Evolutionary conservation across 2,329 filamentous ascomycete genomes (phyloP).

Genomic region (Phoma sp.): DNA sequence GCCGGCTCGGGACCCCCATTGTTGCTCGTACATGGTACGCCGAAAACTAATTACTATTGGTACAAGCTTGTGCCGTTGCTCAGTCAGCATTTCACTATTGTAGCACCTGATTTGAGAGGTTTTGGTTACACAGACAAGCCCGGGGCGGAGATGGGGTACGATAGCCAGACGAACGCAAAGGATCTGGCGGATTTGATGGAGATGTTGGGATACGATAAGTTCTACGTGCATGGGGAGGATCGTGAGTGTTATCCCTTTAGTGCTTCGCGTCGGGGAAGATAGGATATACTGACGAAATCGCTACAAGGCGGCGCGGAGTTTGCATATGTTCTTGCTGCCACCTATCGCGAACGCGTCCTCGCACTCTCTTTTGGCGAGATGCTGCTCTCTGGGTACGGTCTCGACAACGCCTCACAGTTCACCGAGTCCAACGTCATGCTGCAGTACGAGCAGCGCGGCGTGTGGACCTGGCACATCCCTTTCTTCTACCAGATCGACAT

Average conservation of each 20-base stretch:
- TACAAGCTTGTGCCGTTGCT: conserved; percentile 43
- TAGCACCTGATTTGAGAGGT: conserved; percentile 44
- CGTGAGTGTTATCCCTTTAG: conserved; percentile 13
- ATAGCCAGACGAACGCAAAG: conserved; percentile 38
- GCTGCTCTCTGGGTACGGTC: conserved; percentile 38
- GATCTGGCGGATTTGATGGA: conserved; percentile 45
- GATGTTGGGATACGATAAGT: conserved; percentile 40
- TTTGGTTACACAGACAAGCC: conserved; percentile 48
- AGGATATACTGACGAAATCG: background rate
- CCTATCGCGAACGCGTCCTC: conserved; percentile 40
- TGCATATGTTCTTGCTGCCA: conserved; percentile 42
- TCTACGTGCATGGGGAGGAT: conserved; percentile 45
- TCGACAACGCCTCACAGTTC: conserved; percentile 42
- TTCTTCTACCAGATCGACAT: conserved; percentile 42
- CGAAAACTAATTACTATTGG: conserved; percentile 35
- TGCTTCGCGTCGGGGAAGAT: too few relatives aligned
- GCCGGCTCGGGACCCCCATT: conserved; percentile 13
- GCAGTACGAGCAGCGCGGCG: conserved; percentile 34
- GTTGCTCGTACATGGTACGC: conserved; percentile 17
- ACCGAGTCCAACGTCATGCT: conserved; percentile 36
- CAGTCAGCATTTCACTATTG: conserved; percentile 41
- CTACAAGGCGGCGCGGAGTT: conserved; percentile 39
- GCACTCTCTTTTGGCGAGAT: conserved; percentile 37
- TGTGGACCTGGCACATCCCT: conserved; percentile 45
- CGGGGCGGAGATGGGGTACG: conserved; percentile 35